Evolutionary conservation across 2,329 filamentous ascomycete genomes (phyloP).

Genomic region (Emmonsiellopsis sp.): DNA sequence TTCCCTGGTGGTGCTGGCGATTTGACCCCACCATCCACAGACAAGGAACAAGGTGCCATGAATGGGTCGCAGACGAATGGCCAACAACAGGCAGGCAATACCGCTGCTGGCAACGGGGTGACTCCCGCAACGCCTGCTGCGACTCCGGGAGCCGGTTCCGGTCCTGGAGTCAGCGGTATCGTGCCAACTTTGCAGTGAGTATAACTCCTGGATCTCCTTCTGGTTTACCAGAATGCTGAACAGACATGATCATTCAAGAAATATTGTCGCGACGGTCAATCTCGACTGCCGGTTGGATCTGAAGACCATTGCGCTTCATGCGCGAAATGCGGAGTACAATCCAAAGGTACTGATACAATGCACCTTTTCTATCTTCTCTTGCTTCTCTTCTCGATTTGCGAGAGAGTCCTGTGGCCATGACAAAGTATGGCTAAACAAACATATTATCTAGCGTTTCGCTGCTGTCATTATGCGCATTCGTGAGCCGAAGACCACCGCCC

Average conservation of each 20-base stretch:
- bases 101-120: conserved; percentile 64
- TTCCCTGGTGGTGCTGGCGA: conserved; percentile 80
- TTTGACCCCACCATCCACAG: conserved; percentile 68
- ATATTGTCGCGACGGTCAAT: conserved; percentile 98
- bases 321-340: conserved; percentile 97
- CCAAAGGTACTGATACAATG: conserved; percentile 63
- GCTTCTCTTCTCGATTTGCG: not conserved
- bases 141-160: conserved; percentile 72
- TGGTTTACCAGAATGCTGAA: conserved; percentile 42
- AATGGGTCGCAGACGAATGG: conserved; percentile 36
- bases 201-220: conserved; percentile 42
- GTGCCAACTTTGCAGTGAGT: conserved; percentile 96
- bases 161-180: conserved; percentile 76
- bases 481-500: conserved; percentile 93
- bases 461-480: conserved; percentile 99
- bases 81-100: conserved; percentile 49
- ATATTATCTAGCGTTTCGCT: conserved; percentile 71
- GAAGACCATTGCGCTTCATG: conserved; percentile 97
- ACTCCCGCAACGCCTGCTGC: conserved; percentile 84
- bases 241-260: conserved; percentile 51
- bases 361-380: conserved; percentile 13
- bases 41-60: conserved; percentile 48
- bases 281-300: conserved; percentile 93
- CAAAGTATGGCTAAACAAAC: conserved; percentile 36
- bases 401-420: conserved; percentile 19